Conservation (phyloP, 2,329 filamentous ascomycete species). For the Microthyrium microscopicum region DNA sequence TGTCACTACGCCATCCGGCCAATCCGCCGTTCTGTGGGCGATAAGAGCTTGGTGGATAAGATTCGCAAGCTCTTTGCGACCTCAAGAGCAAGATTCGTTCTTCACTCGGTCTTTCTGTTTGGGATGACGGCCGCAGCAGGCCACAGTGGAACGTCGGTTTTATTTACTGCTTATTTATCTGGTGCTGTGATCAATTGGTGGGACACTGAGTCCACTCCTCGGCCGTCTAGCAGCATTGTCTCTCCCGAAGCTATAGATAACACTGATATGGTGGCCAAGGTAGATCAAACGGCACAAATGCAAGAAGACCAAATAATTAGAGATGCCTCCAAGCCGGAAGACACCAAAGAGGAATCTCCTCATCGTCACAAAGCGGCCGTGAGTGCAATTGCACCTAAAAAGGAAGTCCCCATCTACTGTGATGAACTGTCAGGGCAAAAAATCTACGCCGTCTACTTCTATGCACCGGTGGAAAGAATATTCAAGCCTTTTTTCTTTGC, state of each 20-base stretch:
- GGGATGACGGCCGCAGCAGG: conserved; percentile 32
- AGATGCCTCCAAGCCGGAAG: no score
- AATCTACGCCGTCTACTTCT: conserved; percentile 33
- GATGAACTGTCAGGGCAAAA: no score
- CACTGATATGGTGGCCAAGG: not conserved
- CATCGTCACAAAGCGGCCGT: no score
- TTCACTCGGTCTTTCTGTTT: conserved; percentile 35
- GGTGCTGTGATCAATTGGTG: conserved; percentile 45
- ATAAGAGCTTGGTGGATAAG: conserved; percentile 10
- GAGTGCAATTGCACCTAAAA: not conserved
- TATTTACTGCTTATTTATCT: conserved; percentile 44
- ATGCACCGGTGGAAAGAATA: conserved; percentile 30
- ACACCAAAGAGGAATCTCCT: no score
- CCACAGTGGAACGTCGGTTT: conserved; percentile 45
- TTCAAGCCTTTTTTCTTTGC: conserved; percentile 61
- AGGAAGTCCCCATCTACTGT: no score
- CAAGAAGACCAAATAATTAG: not conserved
- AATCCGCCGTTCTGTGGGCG: conserved; percentile 11
- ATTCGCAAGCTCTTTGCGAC: conserved; percentile 15
- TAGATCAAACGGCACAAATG: not conserved
- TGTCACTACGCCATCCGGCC: conserved; percentile 32
- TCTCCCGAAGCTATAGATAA: not conserved
- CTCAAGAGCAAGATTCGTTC: conserved; percentile 23
- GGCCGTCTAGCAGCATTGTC: not conserved
- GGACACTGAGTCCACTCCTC: conserved; percentile 25